Evolutionary conservation across 2,329 filamentous ascomycete species (phyloP), one percentile per base, ranked within the genome.

Genomic region (Colletotrichum endophyticum): DNA sequence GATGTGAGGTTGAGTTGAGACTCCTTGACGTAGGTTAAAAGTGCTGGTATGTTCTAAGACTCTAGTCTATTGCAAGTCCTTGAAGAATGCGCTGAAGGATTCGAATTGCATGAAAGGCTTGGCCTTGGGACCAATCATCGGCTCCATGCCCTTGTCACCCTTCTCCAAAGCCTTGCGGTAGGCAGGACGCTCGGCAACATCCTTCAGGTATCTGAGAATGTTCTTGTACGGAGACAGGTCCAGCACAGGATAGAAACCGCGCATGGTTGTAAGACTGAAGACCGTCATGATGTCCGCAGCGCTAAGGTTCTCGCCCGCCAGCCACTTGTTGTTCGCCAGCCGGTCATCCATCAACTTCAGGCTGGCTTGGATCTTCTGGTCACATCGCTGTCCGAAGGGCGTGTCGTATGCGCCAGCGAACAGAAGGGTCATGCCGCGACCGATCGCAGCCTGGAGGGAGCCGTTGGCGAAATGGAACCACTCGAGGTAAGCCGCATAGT

Each of bases 211-310:
- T 1, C 76, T 79, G 36, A 91, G 66, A 8, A 92, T 84, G 63
- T 85, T 84, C 2, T 81, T 78, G 77, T 89, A 89, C 1, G 79
- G 81, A 3, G 75, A 78, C 66, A 92, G 78, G 66, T 86, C 84
- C 49, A 76, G 61, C 84, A 85, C 2, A 86, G 85, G 74, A 28
- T 83, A 82, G 78, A 91, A 93, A 66, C 86, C 85, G 19, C 93
- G 86, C 87, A 91, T 88, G 3, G 92, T 94, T 1, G 92, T 93
- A 39, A 94, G 83, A 16, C 87, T 85, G 79, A 90, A 93, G 1
- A 92, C 87, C 6, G 84, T 85, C 91, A 94, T 94, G 53, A 94
- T 85, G 82, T 95, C 93, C 2, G 93, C 93, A 1, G 87, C 91
- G 0, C 91, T 94, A 74, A 95, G 91, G 67, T 92, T 86, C 0